phyloP scores from a whole-genome alignment of 441 rosid species.

The Brassica balearica region DNA sequence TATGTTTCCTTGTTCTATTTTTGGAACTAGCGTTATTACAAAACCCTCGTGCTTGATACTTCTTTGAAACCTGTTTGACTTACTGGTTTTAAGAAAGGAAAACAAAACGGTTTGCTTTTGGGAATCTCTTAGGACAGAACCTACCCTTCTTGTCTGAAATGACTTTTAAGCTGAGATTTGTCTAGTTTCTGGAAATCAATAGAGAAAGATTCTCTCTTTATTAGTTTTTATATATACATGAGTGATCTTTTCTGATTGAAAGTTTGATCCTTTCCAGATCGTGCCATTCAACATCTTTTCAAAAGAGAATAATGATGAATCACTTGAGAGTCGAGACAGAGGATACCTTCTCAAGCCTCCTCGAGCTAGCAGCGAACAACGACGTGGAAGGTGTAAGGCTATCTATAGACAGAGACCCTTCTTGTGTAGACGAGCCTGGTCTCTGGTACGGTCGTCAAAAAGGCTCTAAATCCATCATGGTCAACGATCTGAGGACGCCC shows the following conservation, averaged over 20 bases:
- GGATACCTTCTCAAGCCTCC: slow-evolving; percentile 68
- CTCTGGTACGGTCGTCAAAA: slow-evolving; percentile 74
- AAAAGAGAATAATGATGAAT: slow-evolving; percentile 48
- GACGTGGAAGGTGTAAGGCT: slow-evolving; percentile 61
- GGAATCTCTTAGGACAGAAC: slow-evolving; percentile 15
- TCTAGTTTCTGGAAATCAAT: background rate
- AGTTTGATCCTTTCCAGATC: slow-evolving; percentile 24
- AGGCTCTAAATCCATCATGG: slow-evolving; percentile 65
- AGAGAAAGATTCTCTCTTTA: background rate
- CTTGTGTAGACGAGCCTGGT: slow-evolving; percentile 64
- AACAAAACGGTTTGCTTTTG: slow-evolving; percentile 21
- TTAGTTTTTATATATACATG: background rate
- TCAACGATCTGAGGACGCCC: slow-evolving; percentile 68
- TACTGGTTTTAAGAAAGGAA: background rate
- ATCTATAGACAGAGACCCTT: slow-evolving; percentile 59
- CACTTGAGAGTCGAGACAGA: slow-evolving; percentile 68
- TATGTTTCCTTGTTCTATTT: slow-evolving; percentile 18
- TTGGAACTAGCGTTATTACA: slow-evolving; percentile 18
- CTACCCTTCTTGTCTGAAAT: slow-evolving; percentile 24
- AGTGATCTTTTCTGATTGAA: slow-evolving; percentile 15
- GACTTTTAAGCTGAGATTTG: background rate
- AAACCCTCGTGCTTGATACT: slow-evolving; percentile 23
- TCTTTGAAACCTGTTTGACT: slow-evolving; percentile 31
- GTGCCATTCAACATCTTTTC: too few species aligned
- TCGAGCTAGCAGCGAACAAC: slow-evolving; percentile 77